Evolutionary conservation across 2,329 filamentous ascomycete species (phyloP), one percentile per base, ranked within the genome.

Genomic region (Sphaerulina musiva): DNA sequence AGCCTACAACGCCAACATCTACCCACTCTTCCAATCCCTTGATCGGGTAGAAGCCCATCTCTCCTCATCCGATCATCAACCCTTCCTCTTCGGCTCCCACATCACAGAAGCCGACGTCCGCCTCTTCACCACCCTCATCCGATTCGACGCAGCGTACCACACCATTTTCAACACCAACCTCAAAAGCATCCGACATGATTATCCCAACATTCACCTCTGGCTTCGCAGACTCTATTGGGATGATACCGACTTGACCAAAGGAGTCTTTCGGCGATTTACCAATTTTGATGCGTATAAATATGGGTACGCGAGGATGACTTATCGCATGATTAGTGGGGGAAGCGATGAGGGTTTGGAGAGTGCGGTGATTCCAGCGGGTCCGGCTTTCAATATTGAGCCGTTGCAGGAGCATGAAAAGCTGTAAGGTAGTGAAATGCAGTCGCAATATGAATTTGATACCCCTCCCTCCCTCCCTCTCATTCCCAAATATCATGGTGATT

Each of bases 81-180:
- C 85, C 1, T 95, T 81, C 67, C 87, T 87, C 69, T 90, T 91
- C 57, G 91, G 91, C 12, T 72, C 83, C 39, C 68, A 74, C 23
- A 71, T 95, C 59, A 95, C 89, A 1, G 91, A 95, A 74, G 86
- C 84, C 14, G 58, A 55, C 23, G 52, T 57, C 14, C 43, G 54
- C 17, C 51, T 53, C 39, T 68, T 79, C 66, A 84, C 85, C 11
- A 89, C 86, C 4, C 80, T 89, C 46, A 75, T 87, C 58, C 82
- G 85, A 2, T 89, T 89, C 62, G 86, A 90, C 59, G 74, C 79
- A 31, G 86, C 89, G 64, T 95, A 95, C 67, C 86, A 95, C 50
- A 89, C 93, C 73, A 86, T 91, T 72, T 92, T 92, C 77, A 87
- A 87, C 73, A 85, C 82, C 61, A 86, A 85, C 57, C 63, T 84